These are phyloP conservation scores for Plectosphaerella sp. DNA, from an alignment of 2,329 filamentous ascomycete genomes.

Conservation along the genomic window DNA sequence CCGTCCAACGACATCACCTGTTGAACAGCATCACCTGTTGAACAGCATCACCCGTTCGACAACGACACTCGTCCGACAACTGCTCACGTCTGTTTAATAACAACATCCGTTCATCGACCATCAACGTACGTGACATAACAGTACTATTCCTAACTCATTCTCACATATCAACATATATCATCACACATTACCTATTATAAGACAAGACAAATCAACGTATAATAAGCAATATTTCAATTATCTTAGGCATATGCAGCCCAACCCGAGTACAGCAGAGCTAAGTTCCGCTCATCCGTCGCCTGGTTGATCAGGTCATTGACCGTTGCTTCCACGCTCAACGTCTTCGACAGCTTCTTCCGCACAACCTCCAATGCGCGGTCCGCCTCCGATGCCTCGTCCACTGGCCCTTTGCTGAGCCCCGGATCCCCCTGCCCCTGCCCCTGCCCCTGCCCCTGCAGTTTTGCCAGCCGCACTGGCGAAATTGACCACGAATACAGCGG, in stretches of 20 bases:
- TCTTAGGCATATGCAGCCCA: constrained; percentile 22
- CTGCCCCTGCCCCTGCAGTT: constrained; percentile 45
- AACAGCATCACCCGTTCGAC: no score
- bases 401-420: constrained; percentile 21
- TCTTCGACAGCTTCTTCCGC: constrained; percentile 92
- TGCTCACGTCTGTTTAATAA: no score
- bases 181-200: no score
- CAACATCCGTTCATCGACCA: no score
- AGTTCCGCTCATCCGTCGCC: constrained; percentile 85
- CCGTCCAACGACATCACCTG: no score
- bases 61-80: no score
- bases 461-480: constrained; percentile 62
- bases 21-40: no score
- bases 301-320: constrained; percentile 97
- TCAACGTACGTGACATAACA: no score
- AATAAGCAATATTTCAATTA: no score
- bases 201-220: no score
- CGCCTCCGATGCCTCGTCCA: constrained; percentile 68
- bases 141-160: no score
- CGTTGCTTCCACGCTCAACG: constrained; percentile 86
- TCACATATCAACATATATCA: no score
- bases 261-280: constrained; percentile 86
- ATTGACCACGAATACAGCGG: constrained; percentile 95
- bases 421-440: constrained; percentile 25
- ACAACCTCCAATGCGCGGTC: constrained; percentile 90